Conservation (phyloP, 2,329 filamentous ascomycete genomes). For the Raffaelea arxii region DNA sequence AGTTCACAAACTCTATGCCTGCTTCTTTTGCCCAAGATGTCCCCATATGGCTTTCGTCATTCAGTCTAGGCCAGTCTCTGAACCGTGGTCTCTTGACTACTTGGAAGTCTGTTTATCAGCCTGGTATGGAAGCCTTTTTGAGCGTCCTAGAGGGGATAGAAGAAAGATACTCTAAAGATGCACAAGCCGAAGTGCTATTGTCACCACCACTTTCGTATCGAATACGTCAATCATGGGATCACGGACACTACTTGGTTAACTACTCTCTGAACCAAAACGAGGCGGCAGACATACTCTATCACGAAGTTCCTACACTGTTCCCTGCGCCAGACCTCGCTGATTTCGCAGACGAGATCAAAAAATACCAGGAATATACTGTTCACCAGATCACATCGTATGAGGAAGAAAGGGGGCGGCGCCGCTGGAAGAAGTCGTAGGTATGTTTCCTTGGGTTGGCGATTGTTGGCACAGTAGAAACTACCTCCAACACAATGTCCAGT, state of each 20-base stretch:
- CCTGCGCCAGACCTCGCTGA: neutral
- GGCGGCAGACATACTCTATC: neutral
- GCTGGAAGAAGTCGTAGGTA: too few species aligned
- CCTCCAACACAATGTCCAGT: too few species aligned
- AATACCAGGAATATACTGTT: neutral
- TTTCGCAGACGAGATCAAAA: neutral
- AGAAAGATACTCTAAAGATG: neutral
- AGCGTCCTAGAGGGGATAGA: neutral
- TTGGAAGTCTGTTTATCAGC: neutral
- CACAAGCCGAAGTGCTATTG: neutral
- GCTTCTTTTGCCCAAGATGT: slow-evolving; percentile 22
- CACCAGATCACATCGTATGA: neutral
- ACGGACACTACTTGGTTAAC: neutral
- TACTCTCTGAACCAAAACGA: neutral
- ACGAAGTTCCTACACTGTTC: neutral
- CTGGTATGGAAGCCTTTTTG: neutral
- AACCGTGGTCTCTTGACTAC: neutral
- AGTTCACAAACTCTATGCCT: slow-evolving; percentile 31
- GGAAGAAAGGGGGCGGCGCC: too few species aligned
- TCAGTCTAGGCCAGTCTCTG: neutral
- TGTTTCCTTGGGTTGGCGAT: too few species aligned
- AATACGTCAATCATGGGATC: slow-evolving; percentile 2
- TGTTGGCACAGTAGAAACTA: too few species aligned
- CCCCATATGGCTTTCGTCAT: slow-evolving; percentile 27
- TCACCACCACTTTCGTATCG: too few species aligned